Conservation (phyloP, 1,284 basidiomycete species). For the Porogramme epimiltina region DNA sequence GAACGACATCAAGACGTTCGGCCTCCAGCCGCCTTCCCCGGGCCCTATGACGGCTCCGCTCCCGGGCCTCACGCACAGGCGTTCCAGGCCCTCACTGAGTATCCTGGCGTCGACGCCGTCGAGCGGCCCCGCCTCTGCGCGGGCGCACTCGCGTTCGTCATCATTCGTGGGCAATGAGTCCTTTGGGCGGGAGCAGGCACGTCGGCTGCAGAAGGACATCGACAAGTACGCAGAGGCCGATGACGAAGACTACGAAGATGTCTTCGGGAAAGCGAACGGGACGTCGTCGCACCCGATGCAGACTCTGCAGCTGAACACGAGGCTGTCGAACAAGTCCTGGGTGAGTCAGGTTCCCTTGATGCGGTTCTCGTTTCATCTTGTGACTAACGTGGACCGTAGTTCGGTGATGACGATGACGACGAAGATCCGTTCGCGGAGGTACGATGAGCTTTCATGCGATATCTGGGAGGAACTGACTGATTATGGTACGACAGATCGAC, state of each 20-base stretch:
- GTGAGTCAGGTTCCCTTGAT: slow-evolving; percentile 40
- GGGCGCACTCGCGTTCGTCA: slow-evolving; percentile 47
- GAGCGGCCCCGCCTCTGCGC: slow-evolving; percentile 24
- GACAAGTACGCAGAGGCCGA: slow-evolving; percentile 85
- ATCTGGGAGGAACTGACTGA: slow-evolving; percentile 4
- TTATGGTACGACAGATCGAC: slow-evolving; percentile 64
- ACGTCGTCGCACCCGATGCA: slow-evolving; percentile 65
- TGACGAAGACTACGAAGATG: slow-evolving; percentile 87
- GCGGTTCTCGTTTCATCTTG: slow-evolving; percentile 3
- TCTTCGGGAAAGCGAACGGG: slow-evolving; percentile 79
- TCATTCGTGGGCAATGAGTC: slow-evolving; percentile 61
- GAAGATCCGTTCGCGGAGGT: slow-evolving; percentile 96
- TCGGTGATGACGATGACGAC: slow-evolving; percentile 83
- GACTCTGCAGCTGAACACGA: slow-evolving; percentile 79
- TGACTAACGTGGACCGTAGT: slow-evolving; percentile 38
- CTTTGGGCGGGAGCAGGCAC: slow-evolving; percentile 64
- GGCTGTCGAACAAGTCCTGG: slow-evolving; percentile 88
- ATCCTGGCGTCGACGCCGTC: slow-evolving; percentile 23
- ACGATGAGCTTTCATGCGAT: slow-evolving; percentile 7
- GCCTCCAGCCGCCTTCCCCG: slow-evolving; percentile 47
- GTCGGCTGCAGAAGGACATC: slow-evolving; percentile 60
- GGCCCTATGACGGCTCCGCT: slow-evolving; percentile 68
- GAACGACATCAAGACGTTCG: slow-evolving; percentile 80
- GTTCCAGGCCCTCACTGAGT: slow-evolving; percentile 50
- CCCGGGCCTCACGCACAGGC: slow-evolving; percentile 46